These are phyloP conservation scores for Pseudopyrenochaeta lycopersici DNA, from an alignment of 2,329 filamentous ascomycete genomes.

Conservation along the genomic window DNA sequence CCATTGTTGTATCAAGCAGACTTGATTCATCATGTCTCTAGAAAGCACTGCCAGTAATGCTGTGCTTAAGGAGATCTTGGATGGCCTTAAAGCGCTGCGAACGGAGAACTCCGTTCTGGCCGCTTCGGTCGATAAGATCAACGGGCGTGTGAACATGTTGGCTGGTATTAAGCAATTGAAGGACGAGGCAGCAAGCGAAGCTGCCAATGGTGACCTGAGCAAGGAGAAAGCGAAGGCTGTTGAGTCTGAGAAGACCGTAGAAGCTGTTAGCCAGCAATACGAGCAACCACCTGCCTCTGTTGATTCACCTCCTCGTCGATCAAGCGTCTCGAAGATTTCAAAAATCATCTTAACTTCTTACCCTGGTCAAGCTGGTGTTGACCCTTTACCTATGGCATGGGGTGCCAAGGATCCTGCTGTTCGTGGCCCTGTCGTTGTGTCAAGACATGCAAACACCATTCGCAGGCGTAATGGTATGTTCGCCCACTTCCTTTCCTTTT, in stretches of 20 bases:
- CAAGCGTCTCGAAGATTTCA: slow-evolving; percentile 60
- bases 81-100: slow-evolving; percentile 64
- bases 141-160: slow-evolving; percentile 68
- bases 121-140: slow-evolving; percentile 67
- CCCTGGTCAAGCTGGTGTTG: slow-evolving; percentile 91
- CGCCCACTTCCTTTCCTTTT: background rate
- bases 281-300: slow-evolving; percentile 43
- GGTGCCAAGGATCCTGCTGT: slow-evolving; percentile 77
- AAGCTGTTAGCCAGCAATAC: slow-evolving; percentile 52
- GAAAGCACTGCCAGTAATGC: slow-evolving; percentile 43
- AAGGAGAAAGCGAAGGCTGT: slow-evolving; percentile 44
- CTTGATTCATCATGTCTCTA: slow-evolving; percentile 37
- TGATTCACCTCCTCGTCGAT: slow-evolving; percentile 47
- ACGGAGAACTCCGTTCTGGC: slow-evolving; percentile 65
- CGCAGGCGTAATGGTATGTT: slow-evolving; percentile 77
- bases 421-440: slow-evolving; percentile 90
- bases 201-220: slow-evolving; percentile 29
- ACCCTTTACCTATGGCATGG: slow-evolving; percentile 90
- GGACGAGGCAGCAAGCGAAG: slow-evolving; percentile 54
- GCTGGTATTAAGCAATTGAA: slow-evolving; percentile 66
- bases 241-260: slow-evolving; percentile 44
- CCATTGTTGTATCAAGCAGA: slow-evolving; percentile 8
- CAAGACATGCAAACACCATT: slow-evolving; percentile 77
- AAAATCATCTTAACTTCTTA: slow-evolving; percentile 83
- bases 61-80: slow-evolving; percentile 65